Base-by-base conservation (phyloP, 177 flowering plant species). In the Vitis hybrid region DNA sequence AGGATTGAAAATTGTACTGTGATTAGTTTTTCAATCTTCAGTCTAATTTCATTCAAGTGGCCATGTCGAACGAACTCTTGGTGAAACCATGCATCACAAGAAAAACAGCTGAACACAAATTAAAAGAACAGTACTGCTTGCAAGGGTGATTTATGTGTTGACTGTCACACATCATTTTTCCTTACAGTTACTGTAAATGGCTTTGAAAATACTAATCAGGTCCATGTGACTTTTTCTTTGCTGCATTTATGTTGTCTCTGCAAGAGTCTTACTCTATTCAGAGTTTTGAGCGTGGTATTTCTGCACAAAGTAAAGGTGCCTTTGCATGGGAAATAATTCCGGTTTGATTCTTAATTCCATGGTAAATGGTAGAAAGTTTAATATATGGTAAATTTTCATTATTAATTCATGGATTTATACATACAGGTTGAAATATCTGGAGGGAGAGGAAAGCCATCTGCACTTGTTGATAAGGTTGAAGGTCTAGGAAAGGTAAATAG, bases 261-360 rank as follows among this genome's bases (percentile, higher is more conserved):
- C 77, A 93, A 95, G 99, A 95, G 83, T 67, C 83, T 56, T 93
- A 80, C 84, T 97, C 98, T 63, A 82, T 92, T 67, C 86, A 73
- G 76, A 95, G 99, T 78, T 95, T 95, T 83, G 89, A 91, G 71
- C 86, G 95, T 61, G 98, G 97, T 70, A 86, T 89, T 76, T 82
- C 93, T 78, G 97, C 99, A 54, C 90, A 84, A 77, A 74, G 79
- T 63, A 56, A 66, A 64, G 92, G 92, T 77, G 85, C 81, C 34
- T 93, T 93, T 77, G 74, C 87, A 48, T 95, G 99, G 99, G 99
- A 95, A 78, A 91, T 95, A 68, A 86, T 78, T 74, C 97, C 98
- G 67, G 99, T 93, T 50, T 59, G 86, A 68, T 50, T 54, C 63
- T 65, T 56, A 15, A 8, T 73, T 51, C n/a, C 71, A 52, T 59